These are phyloP conservation scores for Podospora australis DNA, from an alignment of 495 filamentous ascomycete species.

Conservation along the genomic window DNA sequence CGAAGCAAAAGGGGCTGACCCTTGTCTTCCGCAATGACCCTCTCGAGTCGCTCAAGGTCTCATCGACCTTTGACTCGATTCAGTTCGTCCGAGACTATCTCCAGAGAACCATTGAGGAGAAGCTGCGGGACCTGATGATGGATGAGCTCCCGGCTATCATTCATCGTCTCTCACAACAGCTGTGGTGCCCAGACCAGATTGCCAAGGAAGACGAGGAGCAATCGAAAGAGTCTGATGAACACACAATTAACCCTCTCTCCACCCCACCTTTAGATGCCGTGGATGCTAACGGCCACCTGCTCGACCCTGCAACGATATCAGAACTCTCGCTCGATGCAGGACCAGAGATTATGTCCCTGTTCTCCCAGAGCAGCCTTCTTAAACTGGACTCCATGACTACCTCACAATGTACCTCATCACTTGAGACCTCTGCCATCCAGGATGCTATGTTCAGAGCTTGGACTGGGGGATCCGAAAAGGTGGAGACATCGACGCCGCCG, in stretches of 20 bases:
- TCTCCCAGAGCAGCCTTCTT: constrained; percentile 84
- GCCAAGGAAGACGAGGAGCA: constrained; percentile 46
- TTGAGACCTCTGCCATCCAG: constrained; percentile 76
- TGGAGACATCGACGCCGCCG: constrained; percentile 52
- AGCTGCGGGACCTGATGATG: constrained; percentile 89
- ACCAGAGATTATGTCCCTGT: constrained; percentile 72
- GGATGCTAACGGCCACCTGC: constrained; percentile 65
- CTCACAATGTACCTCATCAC: constrained; percentile 77
- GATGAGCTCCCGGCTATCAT: constrained; percentile 95
- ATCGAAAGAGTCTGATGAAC: constrained; percentile 39
- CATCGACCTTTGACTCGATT: constrained; percentile 97
- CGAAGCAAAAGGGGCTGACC: constrained; percentile 91
- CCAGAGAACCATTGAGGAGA: constrained; percentile 93
- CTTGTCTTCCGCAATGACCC: constrained; percentile 97
- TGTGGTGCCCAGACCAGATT: constrained; percentile 86
- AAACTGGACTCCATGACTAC: constrained; percentile 69
- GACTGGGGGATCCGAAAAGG: constrained; percentile 71
- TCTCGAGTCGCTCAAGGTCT: constrained; percentile 94
- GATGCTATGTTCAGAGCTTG: constrained; percentile 88
- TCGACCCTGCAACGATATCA: constrained; percentile 67
- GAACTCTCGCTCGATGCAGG: constrained; percentile 68
- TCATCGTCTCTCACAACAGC: constrained; percentile 78
- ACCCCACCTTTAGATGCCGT: constrained; percentile 73
- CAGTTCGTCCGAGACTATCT: constrained; percentile 96
- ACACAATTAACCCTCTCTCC: constrained; percentile 68